These are phyloP conservation scores for Rauvolfia tetraphylla DNA, from an alignment of 257 asterid species.

Conservation along the genomic window DNA sequence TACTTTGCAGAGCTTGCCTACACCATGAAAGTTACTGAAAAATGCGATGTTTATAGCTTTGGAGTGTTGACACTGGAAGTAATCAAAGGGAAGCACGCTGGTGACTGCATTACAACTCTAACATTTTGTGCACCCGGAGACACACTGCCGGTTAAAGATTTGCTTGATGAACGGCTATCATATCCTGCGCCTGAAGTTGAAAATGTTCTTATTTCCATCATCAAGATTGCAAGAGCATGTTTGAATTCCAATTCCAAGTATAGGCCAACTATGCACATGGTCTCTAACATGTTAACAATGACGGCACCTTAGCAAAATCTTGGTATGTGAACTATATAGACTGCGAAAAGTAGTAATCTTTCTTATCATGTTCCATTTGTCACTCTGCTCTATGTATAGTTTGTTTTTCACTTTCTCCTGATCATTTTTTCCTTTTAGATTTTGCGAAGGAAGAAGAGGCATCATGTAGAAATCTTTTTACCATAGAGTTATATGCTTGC, in stretches of 20 bases:
- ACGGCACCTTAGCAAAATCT: background rate
- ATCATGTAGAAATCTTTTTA: background rate
- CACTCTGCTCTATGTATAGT: too few species aligned
- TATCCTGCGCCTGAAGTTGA: constrained; percentile 14
- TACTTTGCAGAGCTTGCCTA: constrained; percentile 27
- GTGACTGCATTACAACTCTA: constrained; percentile 20
- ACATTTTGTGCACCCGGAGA: background rate
- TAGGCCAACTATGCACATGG: constrained; percentile 39
- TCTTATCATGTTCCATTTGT: background rate
- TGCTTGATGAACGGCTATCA: constrained; percentile 20
- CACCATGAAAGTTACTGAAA: constrained; percentile 26
- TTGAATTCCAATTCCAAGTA: constrained; percentile 22
- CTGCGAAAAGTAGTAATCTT: too few species aligned
- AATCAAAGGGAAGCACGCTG: constrained; percentile 33
- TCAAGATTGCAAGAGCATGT: constrained; percentile 29
- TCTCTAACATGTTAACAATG: constrained; percentile 11
- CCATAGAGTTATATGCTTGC: too few species aligned
- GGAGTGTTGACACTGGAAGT: constrained; percentile 41
- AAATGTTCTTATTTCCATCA: constrained; percentile 12
- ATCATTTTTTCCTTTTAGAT: too few species aligned
- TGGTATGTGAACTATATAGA: background rate
- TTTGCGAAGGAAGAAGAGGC: background rate
- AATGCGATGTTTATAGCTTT: constrained; percentile 42
- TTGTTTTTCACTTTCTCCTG: background rate
- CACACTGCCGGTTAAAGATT: constrained; percentile 5